phyloP scores from a whole-genome alignment of 2,329 filamentous ascomycete genomes.

The Talaromyces amestolkiae region DNA sequence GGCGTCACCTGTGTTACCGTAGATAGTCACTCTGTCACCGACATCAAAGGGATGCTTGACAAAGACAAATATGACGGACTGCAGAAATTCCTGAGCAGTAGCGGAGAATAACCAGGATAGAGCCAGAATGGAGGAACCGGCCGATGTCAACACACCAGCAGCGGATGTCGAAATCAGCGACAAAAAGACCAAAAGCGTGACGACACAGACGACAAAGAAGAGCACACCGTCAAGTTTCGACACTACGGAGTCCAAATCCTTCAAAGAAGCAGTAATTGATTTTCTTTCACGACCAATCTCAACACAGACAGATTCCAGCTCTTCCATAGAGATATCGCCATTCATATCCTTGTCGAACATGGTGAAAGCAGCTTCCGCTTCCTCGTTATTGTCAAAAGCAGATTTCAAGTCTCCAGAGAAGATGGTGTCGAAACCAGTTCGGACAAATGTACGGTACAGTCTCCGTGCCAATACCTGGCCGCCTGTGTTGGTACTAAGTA shows the following conservation, averaged over 20 bases:
- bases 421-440: conserved; percentile 72
- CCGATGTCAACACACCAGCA: conserved; percentile 85
- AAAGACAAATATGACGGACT: conserved; percentile 92
- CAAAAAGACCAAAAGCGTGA: conserved; percentile 81
- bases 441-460: conserved; percentile 80
- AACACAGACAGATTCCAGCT: conserved; percentile 87
- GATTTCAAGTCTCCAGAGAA: conserved; percentile 72
- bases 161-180: conserved; percentile 86
- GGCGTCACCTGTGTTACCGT: conserved; percentile 79
- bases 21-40: conserved; percentile 86
- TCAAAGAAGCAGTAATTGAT: conserved; percentile 88
- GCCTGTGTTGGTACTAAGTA: conserved; percentile 69
- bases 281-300: conserved; percentile 94
- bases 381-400: conserved; percentile 78
- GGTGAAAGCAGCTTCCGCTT: conserved; percentile 81
- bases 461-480: conserved; percentile 83
- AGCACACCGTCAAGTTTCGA: conserved; percentile 86
- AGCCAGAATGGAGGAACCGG: conserved; percentile 81
- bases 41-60: conserved; percentile 98
- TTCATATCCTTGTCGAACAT: conserved; percentile 98
- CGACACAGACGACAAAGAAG: conserved; percentile 77
- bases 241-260: conserved; percentile 92
- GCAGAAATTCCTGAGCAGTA: conserved; percentile 90
- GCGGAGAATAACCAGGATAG: conserved; percentile 90
- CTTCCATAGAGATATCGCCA: conserved; percentile 92